Base-by-base conservation (phyloP, 768 basidiomycete genomes). In the Leccinum disarticulatum region DNA sequence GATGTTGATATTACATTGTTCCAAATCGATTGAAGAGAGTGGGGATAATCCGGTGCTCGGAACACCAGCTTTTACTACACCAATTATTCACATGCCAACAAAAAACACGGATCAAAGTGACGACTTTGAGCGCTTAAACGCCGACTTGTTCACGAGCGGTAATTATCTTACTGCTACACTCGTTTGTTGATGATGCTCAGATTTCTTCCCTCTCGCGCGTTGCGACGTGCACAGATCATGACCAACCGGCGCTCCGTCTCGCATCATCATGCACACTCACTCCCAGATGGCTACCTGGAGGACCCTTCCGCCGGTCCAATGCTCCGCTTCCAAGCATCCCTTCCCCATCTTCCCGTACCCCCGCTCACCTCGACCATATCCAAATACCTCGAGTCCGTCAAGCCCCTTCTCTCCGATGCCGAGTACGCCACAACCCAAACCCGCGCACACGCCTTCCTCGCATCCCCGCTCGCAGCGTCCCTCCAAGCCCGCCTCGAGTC, bases 351-450 rank as follows among this genome's bases (percentile, higher is more conserved):
- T 7, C 95, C 96, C 22, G 87, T 98, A 0, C 95, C 96, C 0
- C 74, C 90, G 1, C 83, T 98, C 46, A 75, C 84, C 9, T 91
- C 92, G 2, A 98, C 96, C 1, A 79, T 90, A 33, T 73, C 83
- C 58, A 96, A 96, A 70, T 98, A 98, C 77, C 86, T 97, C 65
- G 90, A 94, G 63, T 83, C 87, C 4, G 86, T 95, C 19, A 79
- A 82, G 47, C 95, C 96, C 0, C 87, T 90, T 61, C 81, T 95
- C 38, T 81, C 89, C 0, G 75, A 84, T 2, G 77, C 79, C 7
- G 87, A 87, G 61, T 89, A 84, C 67, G 70, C 79, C 14, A 77
- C 77, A 38, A 90, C 92, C 14, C 77, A 83, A 61, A 61, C 77
- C 0, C 77, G 79, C 14, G 90, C 93, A 2, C 76, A 83, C 3